Base-by-base conservation (phyloP, 2,329 filamentous ascomycete genomes). In the Cercospora janseana region DNA sequence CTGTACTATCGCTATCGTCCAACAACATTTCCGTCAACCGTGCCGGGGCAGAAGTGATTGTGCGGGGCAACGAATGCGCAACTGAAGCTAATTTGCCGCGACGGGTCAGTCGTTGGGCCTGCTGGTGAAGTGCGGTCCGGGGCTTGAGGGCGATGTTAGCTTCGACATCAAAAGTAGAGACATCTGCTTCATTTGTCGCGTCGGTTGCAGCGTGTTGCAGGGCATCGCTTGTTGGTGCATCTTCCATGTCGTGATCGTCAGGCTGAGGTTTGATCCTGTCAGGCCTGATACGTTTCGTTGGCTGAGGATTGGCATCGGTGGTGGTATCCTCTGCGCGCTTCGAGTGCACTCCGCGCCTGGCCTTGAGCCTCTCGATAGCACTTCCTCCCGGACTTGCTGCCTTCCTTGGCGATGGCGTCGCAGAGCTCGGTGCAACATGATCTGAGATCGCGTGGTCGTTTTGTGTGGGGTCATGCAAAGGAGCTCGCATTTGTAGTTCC, bases 1-100 rank as follows among this genome's bases (percentile, higher is more conserved):
- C 62, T 15, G 48, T 58, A 18, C 55, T 54, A n/a, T 57, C 55
- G 10, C 24, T 57, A 32, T 64, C 60, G 5, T 43, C 37, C 2
- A 44, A 40, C 4, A 68, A 35, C 64, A 68, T 67, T 12, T 64
- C 56, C 8, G 52, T 53, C 12, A 68, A 49, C 3, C 62, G 60
- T 12, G 58, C 61, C 5, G 64, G 65, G 3, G 64, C 65, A 18
- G 63, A 66, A 1, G 54, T 37, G 20, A 62, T 59, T 38, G 64
- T 62, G 9, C 52, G 53, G 21, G 60, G 57, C 2, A 55, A 56
- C 6, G 57, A 41, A 9, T 46, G 51, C 8, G 45, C 18, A 12
- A 49, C 34, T 4, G 50, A 57, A 2, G 49, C 31, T 8, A 61
- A 46, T 29, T 56, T 56, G 4, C 58, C 51, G 12, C 51, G 46